Evolutionary conservation across 805 yeast species (phyloP), one percentile per base, ranked within the genome.

Genomic region (Pichia deserticola): DNA sequence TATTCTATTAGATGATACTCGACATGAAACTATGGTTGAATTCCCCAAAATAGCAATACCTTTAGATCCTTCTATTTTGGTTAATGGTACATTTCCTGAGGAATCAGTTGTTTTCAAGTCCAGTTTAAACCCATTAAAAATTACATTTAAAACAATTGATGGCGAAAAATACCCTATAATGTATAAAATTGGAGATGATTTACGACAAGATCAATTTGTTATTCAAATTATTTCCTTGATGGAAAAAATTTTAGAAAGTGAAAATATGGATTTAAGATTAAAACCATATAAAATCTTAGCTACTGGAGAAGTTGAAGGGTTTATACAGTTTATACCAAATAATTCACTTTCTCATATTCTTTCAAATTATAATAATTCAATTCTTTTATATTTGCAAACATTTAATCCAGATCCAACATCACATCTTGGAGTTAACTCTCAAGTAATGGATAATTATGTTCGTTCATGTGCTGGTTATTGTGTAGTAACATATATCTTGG

Each of bases 391-490:
- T 58, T 69, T 93, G 44, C 78, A 77, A 55, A 70, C 74, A 32
- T 84, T 88, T 56, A 82, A 82, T 52, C 85, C 84, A 0, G 84
- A 81, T 57, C 59, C 66, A 28, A 41, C 56, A 30, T 54, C 72
- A 50, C 62, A 75, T 42, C 65, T 76, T 47, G 78, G 77, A 0
- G 81, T 86, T 1, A 70, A 75, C 10, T 67, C 80, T 0, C 78
- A 77, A 56, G 87, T 82, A 0, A 88, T 93, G 96, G 98, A 93
- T 59, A 92, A 86, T 56, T 93, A 87, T 67, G 92, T 93, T 7
- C 80, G 90, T 56, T 88, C 97, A 3, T 89, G 97, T 63, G 97
- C 99, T 28, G 99, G 99, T 0, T 93, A 93, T 62, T 93, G 97
- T 71, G 98, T 93, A 1, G 86, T 93, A 28, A 93, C 99, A 0